Conservation (phyloP, 108 stramenopile genomes). For the Nitzschia putrida region DNA sequence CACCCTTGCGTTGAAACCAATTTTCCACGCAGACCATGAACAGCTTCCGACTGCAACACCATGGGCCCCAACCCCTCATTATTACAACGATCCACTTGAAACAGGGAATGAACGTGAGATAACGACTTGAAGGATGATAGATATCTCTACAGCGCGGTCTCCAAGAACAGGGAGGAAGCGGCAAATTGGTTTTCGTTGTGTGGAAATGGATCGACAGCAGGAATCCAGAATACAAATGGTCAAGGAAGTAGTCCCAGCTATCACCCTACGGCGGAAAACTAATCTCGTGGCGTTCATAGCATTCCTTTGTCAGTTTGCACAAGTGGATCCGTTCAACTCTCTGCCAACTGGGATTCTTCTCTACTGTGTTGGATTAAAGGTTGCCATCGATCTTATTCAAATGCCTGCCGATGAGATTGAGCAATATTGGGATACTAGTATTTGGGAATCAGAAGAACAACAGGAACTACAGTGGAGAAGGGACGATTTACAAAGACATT, state of each 20-base stretch:
- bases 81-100: no score
- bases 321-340: slow-evolving; percentile 15
- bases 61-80: no score
- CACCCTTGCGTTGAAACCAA: no score
- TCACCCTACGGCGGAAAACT: slow-evolving; percentile 16
- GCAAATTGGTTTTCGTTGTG: slow-evolving; percentile 4
- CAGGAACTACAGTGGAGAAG: not conserved
- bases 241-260: not conserved
- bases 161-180: not conserved
- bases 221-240: not conserved
- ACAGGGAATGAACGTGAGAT: no score
- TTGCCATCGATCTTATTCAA: slow-evolving; percentile 24
- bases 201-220: slow-evolving; percentile 7
- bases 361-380: slow-evolving; percentile 7
- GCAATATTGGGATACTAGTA: not conserved
- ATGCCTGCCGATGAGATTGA: slow-evolving; percentile 5
- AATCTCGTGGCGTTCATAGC: slow-evolving; percentile 6
- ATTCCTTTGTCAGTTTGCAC: slow-evolving; percentile 10
- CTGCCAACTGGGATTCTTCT: slow-evolving; percentile 27
- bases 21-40: no score
- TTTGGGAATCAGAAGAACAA: not conserved
- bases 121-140: not conserved
- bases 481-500: not conserved
- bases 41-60: no score
- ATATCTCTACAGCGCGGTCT: not conserved